Percentiles rank a stretch among this genome's conserved stretches.
Evolutionary conservation across 2,329 filamentous ascomycete species (phyloP).

Genomic region (Colletotrichum caudatum): DNA sequence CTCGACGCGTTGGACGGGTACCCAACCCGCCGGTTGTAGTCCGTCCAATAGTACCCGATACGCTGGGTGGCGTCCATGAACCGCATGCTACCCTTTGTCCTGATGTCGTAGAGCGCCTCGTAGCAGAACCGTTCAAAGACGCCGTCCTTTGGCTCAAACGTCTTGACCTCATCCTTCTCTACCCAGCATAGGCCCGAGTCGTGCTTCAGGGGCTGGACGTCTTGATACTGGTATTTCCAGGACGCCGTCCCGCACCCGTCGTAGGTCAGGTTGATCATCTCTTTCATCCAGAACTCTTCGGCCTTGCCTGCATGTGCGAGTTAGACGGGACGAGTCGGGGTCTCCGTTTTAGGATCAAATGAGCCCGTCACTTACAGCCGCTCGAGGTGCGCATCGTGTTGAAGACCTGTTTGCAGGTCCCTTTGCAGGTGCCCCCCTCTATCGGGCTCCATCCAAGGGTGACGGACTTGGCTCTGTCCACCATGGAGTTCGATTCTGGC

Average conservation of each 20-base stretch:
- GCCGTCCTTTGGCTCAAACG: constrained; percentile 2
- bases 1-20: background rate
- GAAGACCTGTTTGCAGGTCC: constrained; percentile 24
- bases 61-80: constrained; percentile 1
- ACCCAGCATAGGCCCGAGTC: constrained; percentile 27
- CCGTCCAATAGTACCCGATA: constrained; percentile 28
- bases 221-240: constrained; percentile 8
- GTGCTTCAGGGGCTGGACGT: constrained; percentile 7
- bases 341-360: background rate
- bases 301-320: constrained; percentile 3
- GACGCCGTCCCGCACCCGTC: constrained; percentile 25
- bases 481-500: background rate
- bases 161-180: constrained; percentile 1
- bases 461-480: constrained; percentile 20
- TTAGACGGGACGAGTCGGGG: background rate
- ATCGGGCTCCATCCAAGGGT: background rate
- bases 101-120: background rate
- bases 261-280: constrained; percentile 6
- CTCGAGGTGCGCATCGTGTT: constrained; percentile 9
- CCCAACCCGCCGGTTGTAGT: constrained; percentile 25
- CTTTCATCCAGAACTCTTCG: constrained; percentile 30
- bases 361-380: constrained; percentile 14
- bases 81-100: background rate
- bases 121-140: constrained; percentile 20
- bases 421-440: constrained; percentile 3